Evolutionary conservation across 148 eudicot species (phyloP).

Genomic region (Spergularia bocconei): DNA sequence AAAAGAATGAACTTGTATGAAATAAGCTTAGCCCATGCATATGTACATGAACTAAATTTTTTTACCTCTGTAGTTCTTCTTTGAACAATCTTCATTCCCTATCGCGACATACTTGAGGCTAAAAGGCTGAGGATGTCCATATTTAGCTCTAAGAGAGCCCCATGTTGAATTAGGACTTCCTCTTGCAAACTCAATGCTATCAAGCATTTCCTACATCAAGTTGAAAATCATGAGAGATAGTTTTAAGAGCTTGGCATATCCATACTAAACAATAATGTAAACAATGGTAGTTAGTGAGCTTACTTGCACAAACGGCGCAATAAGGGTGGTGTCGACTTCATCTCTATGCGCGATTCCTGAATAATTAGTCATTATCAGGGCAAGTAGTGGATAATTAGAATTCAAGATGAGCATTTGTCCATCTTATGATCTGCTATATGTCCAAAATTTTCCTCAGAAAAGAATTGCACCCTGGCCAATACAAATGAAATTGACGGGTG

Average conservation of each 20-base stretch:
- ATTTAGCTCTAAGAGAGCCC: constrained; percentile 73
- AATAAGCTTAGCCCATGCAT: too few relatives aligned
- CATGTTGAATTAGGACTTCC: constrained; percentile 61
- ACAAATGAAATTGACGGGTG: too few relatives aligned
- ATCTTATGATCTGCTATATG: too few relatives aligned
- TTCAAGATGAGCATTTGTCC: too few relatives aligned
- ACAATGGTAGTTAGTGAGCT: neutral
- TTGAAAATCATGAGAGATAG: too few relatives aligned
- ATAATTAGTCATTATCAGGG: neutral
- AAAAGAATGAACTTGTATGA: too few relatives aligned
- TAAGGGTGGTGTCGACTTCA: constrained; percentile 14
- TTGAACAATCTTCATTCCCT: constrained; percentile 31
- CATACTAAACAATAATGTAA: too few relatives aligned
- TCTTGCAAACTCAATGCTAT: constrained; percentile 85
- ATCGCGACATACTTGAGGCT: constrained; percentile 64
- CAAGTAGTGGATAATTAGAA: neutral
- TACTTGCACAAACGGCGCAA: constrained; percentile 19
- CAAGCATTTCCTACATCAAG: constrained; percentile 47
- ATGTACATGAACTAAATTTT: too few relatives aligned
- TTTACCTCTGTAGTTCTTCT: constrained; percentile 10
- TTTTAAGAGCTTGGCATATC: too few relatives aligned
- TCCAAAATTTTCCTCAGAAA: too few relatives aligned
- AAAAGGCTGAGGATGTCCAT: constrained; percentile 80
- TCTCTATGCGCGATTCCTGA: constrained; percentile 14
- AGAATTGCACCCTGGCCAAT: too few relatives aligned